These are phyloP conservation scores for Daucus carota DNA, from an alignment of 129 eudicot genomes.

Conservation along the genomic window DH1_v3.0 NC_030385.2:46488501-46489000, in stretches of 20 bases:
- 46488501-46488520: not conserved
- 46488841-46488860: not conserved
- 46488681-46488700: not conserved
- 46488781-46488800: not conserved
- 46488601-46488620: not conserved
- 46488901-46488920: not conserved
- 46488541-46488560: not conserved
- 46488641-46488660: not conserved
- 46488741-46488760: not conserved
- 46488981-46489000: not conserved
- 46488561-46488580: not conserved
- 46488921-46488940: not conserved
- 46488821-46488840: constrained; percentile 5
- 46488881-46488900: not conserved
- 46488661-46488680: not conserved
- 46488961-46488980: no score
- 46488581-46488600: not conserved
- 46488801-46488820: not conserved
- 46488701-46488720: not conserved
- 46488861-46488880: not conserved
- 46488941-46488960: no score
- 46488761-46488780: not conserved
- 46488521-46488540: not conserved
- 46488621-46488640: not conserved
- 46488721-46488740: not conserved